Evolutionary conservation across 2,329 filamentous ascomycete species (phyloP).

Genomic region (Cordyceps cateniannulata): DNA sequence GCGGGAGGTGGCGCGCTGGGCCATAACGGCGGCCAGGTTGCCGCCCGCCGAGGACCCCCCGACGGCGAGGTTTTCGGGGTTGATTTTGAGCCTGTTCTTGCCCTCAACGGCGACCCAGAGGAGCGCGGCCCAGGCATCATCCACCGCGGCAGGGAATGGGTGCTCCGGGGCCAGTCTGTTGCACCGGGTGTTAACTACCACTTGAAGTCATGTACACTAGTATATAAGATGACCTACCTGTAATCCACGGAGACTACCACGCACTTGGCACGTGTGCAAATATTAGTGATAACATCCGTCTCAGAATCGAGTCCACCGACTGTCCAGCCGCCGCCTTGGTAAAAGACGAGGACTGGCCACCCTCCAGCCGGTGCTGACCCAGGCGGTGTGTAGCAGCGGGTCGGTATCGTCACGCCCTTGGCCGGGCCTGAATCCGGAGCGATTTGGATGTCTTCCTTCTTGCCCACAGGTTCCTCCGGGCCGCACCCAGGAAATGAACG

Average conservation of each 20-base stretch:
- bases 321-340: conserved; percentile 46
- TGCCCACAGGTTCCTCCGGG: neutral
- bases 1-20: neutral
- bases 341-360: conserved; percentile 44
- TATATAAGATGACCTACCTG: neutral
- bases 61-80: conserved; percentile 37
- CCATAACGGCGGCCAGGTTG: conserved; percentile 12
- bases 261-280: conserved; percentile 25
- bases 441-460: neutral
- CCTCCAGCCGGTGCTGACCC: conserved; percentile 30
- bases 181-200: too few species aligned
- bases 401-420: conserved; percentile 19
- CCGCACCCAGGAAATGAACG: neutral
- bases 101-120: conserved; percentile 32
- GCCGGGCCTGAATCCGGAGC: conserved; percentile 27
- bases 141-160: conserved; percentile 44
- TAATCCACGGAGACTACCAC: conserved; percentile 12
- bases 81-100: conserved; percentile 19
- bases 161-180: conserved; percentile 40
- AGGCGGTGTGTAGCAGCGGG: conserved; percentile 38
- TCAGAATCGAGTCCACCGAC: conserved; percentile 43
- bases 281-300: conserved; percentile 40
- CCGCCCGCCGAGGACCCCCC: conserved; percentile 33
- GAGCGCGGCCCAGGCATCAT: conserved; percentile 46
- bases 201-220: too few species aligned